Conservation (phyloP, 139 green algal species). For the Coelastrella sp. region DNA sequence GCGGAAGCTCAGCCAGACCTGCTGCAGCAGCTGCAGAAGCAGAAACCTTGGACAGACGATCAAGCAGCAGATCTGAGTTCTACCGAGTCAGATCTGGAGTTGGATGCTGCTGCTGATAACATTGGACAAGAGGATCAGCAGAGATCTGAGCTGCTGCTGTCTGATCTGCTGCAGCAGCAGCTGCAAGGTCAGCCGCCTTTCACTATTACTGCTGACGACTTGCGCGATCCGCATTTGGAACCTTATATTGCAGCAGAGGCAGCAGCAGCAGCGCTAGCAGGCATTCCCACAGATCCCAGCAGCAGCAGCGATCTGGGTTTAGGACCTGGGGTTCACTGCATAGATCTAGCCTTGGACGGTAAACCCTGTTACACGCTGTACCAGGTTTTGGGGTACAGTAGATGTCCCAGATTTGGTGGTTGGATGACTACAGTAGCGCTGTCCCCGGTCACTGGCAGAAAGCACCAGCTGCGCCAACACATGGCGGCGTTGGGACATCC, state of each 20-base stretch:
- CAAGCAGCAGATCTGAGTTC: background rate
- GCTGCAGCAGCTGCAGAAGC: conserved; percentile 27
- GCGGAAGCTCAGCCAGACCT: background rate
- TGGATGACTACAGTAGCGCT: conserved; percentile 68
- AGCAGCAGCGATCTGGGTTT: conserved; percentile 29
- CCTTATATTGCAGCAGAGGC: background rate
- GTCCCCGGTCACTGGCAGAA: conserved; percentile 64
- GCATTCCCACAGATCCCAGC: background rate
- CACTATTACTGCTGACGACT: conserved; percentile 2
- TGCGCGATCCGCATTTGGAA: background rate
- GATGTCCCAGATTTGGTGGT: conserved; percentile 29
- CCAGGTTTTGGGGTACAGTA: conserved; percentile 24
- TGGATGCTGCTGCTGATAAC: background rate
- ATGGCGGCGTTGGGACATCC: conserved; percentile 67
- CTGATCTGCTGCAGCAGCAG: conserved; percentile 33
- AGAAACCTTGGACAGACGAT: background rate
- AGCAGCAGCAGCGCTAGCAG: conserved; percentile 28
- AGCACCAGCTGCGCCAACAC: conserved; percentile 76
- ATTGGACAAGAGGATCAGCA: background rate
- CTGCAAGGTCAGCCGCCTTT: conserved; percentile 16
- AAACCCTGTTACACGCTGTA: conserved; percentile 35
- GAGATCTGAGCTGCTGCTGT: background rate
- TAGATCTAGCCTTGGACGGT: conserved; percentile 35
- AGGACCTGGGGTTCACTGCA: background rate
- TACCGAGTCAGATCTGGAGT: background rate